Evolutionary conservation across 2,329 filamentous ascomycete species (phyloP), one percentile per base, ranked within the genome.

Genomic region (Paecilomyces formosus): DNA sequence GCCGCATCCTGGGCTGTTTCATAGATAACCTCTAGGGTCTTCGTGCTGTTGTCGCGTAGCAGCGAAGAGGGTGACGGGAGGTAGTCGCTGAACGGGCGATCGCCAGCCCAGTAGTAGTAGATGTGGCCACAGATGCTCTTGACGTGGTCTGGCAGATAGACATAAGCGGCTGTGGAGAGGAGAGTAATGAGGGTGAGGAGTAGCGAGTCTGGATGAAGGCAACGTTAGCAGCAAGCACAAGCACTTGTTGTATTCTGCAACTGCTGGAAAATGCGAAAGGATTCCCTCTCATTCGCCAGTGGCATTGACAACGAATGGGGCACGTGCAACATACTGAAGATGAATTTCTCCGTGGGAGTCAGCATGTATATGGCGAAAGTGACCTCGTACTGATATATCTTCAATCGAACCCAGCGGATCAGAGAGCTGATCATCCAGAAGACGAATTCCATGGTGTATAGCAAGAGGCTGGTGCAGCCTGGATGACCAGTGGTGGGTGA

Each of bases 341-440:
- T 88, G 77, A 96, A 93, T 76, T 96, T 96, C 81, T 99, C 94
- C 56, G 89, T 92, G 1, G 92, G 89, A 39, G 92, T 97, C 68
- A 97, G 88, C 89, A 99, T 97, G 82, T 99, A 97, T 26, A 97
- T 84, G 61, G 89, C 88, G 76, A 95, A 94, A 12, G 93, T 97
- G 74, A 97, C 93, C 79, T 99, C 94, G 73, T 97, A 92, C 81
- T 97, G 94, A 81, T 97, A 97, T 74, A 92, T 87, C 83, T 99
- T 99, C 76, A 92, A 85, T 76, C 92, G 87, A 65, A 97, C 82
- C 91, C 92, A 97, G 74, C 88, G 87, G 64, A 90, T 84, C 68
- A 95, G 72, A 31, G 77, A 76, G 26, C 80, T 78, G 11, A 83
- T 75, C 61, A 71, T 55, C 64, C 71, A 72, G 61, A 73, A 64